phyloP scores from a whole-genome alignment of 495 filamentous ascomycete species.

The Penicillium cinerascens region DNA sequence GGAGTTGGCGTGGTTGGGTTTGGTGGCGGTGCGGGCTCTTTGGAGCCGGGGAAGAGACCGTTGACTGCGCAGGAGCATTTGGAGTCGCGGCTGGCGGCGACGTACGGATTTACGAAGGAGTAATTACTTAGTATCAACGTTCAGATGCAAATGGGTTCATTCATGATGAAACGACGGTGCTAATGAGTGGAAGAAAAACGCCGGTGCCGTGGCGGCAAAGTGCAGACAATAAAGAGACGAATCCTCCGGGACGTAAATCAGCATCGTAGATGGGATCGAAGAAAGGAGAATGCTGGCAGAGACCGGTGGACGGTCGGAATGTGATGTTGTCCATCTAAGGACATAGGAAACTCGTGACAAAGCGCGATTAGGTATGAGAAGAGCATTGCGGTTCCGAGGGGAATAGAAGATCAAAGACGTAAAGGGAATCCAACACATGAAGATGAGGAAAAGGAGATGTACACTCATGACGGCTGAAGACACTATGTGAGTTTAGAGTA shows the following conservation, averaged over 20 bases:
- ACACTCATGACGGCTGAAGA: constrained; percentile 34
- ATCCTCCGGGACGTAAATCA: constrained; percentile 17
- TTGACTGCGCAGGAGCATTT: constrained; percentile 86
- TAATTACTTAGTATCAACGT: neutral
- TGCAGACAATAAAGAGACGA: constrained; percentile 14
- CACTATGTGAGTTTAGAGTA: constrained; percentile 24
- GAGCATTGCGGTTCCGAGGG: neutral
- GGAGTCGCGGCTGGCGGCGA: constrained; percentile 66
- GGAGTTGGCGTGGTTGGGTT: constrained; percentile 36
- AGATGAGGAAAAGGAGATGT: constrained; percentile 16
- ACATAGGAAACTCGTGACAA: constrained; percentile 23
- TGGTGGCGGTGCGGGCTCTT: constrained; percentile 36
- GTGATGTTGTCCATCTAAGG: constrained; percentile 17
- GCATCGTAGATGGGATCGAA: constrained; percentile 13
- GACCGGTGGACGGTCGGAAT: constrained; percentile 5
- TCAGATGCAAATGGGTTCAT: constrained; percentile 16
- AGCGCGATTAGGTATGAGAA: constrained; percentile 17
- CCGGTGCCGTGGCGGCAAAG: constrained; percentile 23
- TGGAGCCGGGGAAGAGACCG: constrained; percentile 50
- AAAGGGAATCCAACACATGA: constrained; percentile 9
- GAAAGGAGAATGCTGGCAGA: constrained; percentile 8
- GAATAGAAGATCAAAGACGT: constrained; percentile 1
- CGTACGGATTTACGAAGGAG: constrained; percentile 57
- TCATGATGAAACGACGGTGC: constrained; percentile 10
- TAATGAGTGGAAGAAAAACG: constrained; percentile 17